Percentiles rank a stretch among this genome's conserved stretches.
Conservation (phyloP, 2,329 filamentous ascomycete genomes). For the Fusarium nematophilum region DNA sequence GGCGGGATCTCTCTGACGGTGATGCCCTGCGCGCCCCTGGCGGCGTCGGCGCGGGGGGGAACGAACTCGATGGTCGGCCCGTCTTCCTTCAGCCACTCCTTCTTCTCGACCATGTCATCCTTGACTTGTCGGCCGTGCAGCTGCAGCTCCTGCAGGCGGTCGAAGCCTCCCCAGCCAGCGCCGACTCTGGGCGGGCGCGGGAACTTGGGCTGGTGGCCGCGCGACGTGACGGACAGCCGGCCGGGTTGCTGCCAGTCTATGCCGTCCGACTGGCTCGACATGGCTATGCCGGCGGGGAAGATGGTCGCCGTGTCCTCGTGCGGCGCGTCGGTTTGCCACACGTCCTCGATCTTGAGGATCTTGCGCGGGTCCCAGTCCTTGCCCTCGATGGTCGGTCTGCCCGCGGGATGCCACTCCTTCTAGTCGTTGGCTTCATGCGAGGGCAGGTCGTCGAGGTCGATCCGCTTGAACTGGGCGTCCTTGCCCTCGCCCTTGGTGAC, state of each 20-base stretch:
- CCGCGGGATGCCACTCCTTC: not conserved
- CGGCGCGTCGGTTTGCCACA: too few species aligned
- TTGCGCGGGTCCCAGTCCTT: not conserved
- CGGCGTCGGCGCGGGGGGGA: too few species aligned
- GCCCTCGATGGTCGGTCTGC: not conserved
- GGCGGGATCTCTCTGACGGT: too few species aligned
- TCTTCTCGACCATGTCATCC: not conserved
- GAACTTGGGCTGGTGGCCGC: not conserved
- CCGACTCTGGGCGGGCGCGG: not conserved
- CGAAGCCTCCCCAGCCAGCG: constrained; percentile 1
- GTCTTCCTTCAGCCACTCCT: too few species aligned
- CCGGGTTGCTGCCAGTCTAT: too few species aligned
- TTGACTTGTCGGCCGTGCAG: not conserved
- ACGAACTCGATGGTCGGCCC: too few species aligned
- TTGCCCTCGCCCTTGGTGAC: too few species aligned
- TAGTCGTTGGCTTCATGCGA: not conserved
- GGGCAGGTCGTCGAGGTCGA: not conserved
- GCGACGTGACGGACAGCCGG: not conserved
- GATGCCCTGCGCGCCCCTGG: too few species aligned
- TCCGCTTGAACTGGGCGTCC: too few species aligned
- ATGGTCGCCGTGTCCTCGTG: not conserved
- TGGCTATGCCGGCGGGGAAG: too few species aligned
- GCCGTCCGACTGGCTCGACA: too few species aligned
- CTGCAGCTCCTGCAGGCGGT: not conserved
- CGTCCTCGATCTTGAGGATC: not conserved